Percentiles rank a stretch among this genome's conserved stretches.
phyloP scores from a whole-genome alignment of 805 yeast species.

The Wickerhamiella siamensis region DNA sequence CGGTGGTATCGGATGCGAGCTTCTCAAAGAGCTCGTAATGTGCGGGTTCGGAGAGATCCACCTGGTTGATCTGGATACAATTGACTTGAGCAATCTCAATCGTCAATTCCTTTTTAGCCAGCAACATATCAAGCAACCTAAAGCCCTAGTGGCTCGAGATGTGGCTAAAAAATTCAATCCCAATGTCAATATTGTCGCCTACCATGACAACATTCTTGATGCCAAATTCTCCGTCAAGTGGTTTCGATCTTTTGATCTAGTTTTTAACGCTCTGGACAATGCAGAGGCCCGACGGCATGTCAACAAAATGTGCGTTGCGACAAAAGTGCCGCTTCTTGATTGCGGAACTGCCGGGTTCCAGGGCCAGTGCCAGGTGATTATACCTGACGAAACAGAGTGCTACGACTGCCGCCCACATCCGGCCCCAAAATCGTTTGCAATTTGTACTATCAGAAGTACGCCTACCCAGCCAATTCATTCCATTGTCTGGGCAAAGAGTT shows the following conservation, averaged over 20 bases:
- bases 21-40: slow-evolving; percentile 95
- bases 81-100: slow-evolving; percentile 81
- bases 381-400: slow-evolving; percentile 73
- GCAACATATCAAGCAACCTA: slow-evolving; percentile 79
- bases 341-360: slow-evolving; percentile 90
- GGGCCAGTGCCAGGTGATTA: slow-evolving; percentile 89
- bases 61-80: slow-evolving; percentile 76
- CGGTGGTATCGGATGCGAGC: slow-evolving; percentile 99
- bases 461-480: slow-evolving; percentile 95
- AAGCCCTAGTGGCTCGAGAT: slow-evolving; percentile 68
- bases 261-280: slow-evolving; percentile 89
- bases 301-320: slow-evolving; percentile 63
- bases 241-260: slow-evolving; percentile 61
- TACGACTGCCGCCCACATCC: slow-evolving; percentile 83
- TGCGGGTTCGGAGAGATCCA: slow-evolving; percentile 41
- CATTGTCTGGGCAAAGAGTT: slow-evolving; percentile 94
- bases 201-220: slow-evolving; percentile 82
- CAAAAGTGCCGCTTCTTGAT: slow-evolving; percentile 69
- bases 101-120: slow-evolving; percentile 85
- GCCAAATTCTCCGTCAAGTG: slow-evolving; percentile 59
- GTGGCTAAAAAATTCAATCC: slow-evolving; percentile 65
- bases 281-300: slow-evolving; percentile 85
- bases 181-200: slow-evolving; percentile 56
- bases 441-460: slow-evolving; percentile 91
- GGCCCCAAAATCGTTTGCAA: slow-evolving; percentile 84